Conservation (phyloP, 108 stramenopile genomes). For the Skeletonema grethae region DNA sequence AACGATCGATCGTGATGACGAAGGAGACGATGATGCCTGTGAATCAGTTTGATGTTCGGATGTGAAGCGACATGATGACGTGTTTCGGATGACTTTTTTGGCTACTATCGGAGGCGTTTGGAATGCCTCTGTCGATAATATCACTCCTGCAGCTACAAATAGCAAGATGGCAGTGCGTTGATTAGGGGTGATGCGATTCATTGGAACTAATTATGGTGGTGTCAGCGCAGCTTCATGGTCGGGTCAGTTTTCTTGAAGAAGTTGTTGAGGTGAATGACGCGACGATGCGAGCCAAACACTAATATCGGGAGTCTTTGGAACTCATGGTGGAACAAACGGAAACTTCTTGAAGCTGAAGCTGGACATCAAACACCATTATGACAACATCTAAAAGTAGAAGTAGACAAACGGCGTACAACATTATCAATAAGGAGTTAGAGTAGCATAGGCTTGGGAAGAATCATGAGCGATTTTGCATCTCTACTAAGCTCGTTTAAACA, state of each 20-base stretch:
- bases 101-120: background rate
- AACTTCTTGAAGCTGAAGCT: no score
- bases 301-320: background rate
- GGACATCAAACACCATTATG: no score
- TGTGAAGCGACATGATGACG: background rate
- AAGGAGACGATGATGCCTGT: background rate
- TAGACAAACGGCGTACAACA: no score
- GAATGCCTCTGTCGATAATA: slow-evolving; percentile 1
- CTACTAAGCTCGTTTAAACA: slow-evolving; percentile 24
- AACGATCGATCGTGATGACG: slow-evolving; percentile 7
- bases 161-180: background rate
- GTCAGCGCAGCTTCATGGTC: no score
- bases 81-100: background rate
- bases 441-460: background rate
- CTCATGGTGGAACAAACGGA: no score
- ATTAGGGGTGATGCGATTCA: background rate
- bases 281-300: no score
- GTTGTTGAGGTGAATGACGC: no score
- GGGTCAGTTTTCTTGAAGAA: no score
- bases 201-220: background rate
- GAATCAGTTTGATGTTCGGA: background rate
- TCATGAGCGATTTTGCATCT: slow-evolving; percentile 42
- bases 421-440: background rate
- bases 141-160: background rate
- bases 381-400: no score